Base-by-base conservation (phyloP, 2,329 filamentous ascomycete species). In the Atkinsonella hypoxylon region DNA sequence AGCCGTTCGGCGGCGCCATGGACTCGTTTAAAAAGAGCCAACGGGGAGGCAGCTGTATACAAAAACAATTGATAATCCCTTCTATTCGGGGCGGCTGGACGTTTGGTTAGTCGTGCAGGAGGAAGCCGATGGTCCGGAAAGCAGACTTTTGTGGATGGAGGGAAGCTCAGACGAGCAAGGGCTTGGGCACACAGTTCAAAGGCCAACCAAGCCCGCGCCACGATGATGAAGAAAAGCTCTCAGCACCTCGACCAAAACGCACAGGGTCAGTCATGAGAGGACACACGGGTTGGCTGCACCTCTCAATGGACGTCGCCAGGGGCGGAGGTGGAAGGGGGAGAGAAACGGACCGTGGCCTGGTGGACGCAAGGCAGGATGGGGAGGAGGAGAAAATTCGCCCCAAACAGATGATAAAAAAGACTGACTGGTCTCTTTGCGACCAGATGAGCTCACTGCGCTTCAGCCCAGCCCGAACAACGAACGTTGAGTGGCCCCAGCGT, bases 1-100 rank as follows among this genome's bases (percentile, higher is more conserved):
- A 59, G 56, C 61, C 63, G 57, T 61, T 66, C 48, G 57, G 50
- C 41, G 66, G 65, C 49, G 64, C 62, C 66, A 69, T 69, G 53
- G 30, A 54, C 44, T 39, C 45, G 45, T 43, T 44, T n/a, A n/a
- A n/a, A n/a, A n/a, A n/a, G n/a, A n/a, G n/a, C n/a, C n/a, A n/a
- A n/a, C n/a, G n/a, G n/a, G n/a, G n/a, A n/a, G n/a, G n/a, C n/a
- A n/a, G n/a, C n/a, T n/a, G n/a, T n/a, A n/a, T n/a, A n/a, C n/a
- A n/a, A n/a, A n/a, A n/a, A 26, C 6, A 26, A 26, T 26, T 3
- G 6, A 26, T 26, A 4, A 26, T 26, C 22, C 6, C 22, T 6
- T 26, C 22, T 26, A 26, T 26, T 31, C 15, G 34, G 15, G 13
- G 8, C 11, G 20, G 22, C 18, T 12, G 9, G 31, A 26, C 7